Conservation (phyloP, 148 eudicot species). For the Fagopyrum tataricum region DNA sequence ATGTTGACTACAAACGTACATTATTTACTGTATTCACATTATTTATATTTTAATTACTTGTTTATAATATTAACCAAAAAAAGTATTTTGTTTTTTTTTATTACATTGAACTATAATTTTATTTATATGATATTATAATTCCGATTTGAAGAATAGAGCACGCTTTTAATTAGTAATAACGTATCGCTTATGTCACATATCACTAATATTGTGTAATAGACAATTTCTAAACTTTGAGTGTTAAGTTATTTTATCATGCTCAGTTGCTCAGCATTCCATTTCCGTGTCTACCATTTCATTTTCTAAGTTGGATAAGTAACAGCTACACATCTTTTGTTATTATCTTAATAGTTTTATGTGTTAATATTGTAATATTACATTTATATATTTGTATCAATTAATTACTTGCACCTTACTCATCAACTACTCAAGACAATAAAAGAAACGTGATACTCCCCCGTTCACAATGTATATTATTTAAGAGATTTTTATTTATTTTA, state of each 20-base stretch:
- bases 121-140: no score
- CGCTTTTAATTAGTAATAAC: no score
- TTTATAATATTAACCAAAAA: no score
- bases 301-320: neutral
- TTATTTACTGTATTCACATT: no score
- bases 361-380: neutral
- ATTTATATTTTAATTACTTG: no score
- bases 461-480: neutral
- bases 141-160: no score
- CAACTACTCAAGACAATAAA: neutral
- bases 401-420: conserved; percentile 6
- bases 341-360: neutral
- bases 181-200: neutral
- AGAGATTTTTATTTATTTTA: no score
- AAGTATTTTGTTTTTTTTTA: no score
- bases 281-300: neutral
- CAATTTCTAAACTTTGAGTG: neutral
- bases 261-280: neutral
- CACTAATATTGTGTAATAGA: neutral
- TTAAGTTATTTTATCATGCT: neutral
- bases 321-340: neutral
- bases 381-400: neutral
- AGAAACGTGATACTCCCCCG: neutral
- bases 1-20: no score
- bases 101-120: no score